phyloP scores from a whole-genome alignment of 306 rosid species.

The Quercus mongolica region DNA sequence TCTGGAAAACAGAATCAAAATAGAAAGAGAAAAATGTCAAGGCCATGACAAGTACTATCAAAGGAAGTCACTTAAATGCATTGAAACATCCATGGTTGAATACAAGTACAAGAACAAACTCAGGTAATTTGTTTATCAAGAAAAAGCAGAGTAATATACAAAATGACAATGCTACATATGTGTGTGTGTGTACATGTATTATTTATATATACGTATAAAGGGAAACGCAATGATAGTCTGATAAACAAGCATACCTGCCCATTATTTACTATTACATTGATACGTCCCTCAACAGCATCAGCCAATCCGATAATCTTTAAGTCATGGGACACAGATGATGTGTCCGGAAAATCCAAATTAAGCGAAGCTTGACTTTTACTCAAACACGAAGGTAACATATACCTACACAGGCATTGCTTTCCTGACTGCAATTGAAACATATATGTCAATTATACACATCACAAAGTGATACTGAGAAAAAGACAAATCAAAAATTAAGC shows the following conservation, averaged over 20 bases:
- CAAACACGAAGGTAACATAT: constrained; percentile 65
- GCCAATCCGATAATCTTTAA: constrained; percentile 71
- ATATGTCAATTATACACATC: constrained; percentile 5
- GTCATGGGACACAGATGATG: constrained; percentile 51
- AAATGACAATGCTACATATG: neutral
- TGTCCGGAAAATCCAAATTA: constrained; percentile 56
- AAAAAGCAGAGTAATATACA: neutral
- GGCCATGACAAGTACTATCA: constrained; percentile 4
- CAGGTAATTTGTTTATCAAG: neutral
- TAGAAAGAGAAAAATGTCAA: constrained; percentile 9
- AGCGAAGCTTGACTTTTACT: constrained; percentile 48
- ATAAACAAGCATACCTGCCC: constrained; percentile 57
- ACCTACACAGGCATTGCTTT: constrained; percentile 87
- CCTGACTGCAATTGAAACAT: constrained; percentile 66
- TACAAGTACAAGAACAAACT: neutral
- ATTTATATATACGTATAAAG: neutral
- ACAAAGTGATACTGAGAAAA: neutral
- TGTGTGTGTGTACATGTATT: too few relatives aligned
- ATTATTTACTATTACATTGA: constrained; percentile 69
- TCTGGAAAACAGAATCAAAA: constrained; percentile 40
- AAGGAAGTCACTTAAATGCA: neutral
- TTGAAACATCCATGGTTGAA: neutral
- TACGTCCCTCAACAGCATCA: constrained; percentile 90
- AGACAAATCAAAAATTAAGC: constrained; percentile 18
- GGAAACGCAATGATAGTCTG: constrained; percentile 3